Conservation (phyloP, 306 rosid genomes). For the Dicorynia guianensis region DNA sequence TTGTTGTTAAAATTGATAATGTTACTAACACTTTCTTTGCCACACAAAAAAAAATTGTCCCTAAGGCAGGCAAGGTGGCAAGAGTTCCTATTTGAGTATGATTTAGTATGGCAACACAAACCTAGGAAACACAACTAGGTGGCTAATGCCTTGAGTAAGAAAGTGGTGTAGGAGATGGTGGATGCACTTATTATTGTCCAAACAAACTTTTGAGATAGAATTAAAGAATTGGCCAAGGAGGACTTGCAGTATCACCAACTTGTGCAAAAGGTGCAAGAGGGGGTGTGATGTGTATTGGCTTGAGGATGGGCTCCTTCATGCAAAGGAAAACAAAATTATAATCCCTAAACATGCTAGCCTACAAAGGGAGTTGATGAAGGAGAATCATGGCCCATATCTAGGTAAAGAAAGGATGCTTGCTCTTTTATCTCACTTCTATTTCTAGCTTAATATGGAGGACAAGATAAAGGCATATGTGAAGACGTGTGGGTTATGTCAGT, state of each 20-base stretch:
- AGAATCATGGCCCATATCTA: background rate
- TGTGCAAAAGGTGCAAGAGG: background rate
- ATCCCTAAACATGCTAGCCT: background rate
- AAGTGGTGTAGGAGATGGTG: background rate
- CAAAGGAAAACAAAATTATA: background rate
- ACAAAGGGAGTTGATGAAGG: background rate
- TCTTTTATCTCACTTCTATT: background rate
- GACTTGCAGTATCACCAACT: background rate
- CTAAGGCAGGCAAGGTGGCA: slow-evolving; percentile 29
- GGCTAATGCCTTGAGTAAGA: background rate
- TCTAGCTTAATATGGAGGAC: background rate
- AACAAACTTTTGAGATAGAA: background rate
- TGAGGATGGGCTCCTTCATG: no score
- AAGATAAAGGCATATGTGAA: background rate
- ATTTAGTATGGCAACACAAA: slow-evolving; percentile 1
- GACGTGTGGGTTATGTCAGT: background rate
- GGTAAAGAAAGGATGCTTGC: background rate
- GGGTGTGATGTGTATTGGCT: background rate
- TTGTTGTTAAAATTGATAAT: background rate
- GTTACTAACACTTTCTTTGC: slow-evolving; percentile 28
- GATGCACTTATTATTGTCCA: background rate
- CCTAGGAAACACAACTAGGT: slow-evolving; percentile 4
- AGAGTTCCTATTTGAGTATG: slow-evolving; percentile 3
- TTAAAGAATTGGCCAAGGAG: background rate
- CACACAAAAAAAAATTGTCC: slow-evolving; percentile 6